phyloP scores from a whole-genome alignment of 768 basidiomycete species.

The Filobasidium wieringae region DNA sequence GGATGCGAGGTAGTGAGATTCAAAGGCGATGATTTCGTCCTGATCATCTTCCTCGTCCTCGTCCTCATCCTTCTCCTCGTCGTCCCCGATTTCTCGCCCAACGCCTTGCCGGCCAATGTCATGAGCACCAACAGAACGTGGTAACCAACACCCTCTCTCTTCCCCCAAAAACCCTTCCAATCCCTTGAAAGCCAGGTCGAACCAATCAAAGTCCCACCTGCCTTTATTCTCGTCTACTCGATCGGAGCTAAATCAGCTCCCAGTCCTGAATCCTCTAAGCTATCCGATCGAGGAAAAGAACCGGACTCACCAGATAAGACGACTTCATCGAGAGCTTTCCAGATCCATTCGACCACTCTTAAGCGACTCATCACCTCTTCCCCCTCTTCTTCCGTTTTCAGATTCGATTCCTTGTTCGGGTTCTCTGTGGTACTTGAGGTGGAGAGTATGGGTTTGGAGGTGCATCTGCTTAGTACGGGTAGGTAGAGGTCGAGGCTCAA shows the following conservation, averaged over 20 bases:
- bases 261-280: too few relatives aligned
- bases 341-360: not conserved
- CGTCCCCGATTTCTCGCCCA: not conserved
- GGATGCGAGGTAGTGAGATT: not conserved
- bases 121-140: not conserved
- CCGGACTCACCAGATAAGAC: not conserved
- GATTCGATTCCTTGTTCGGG: not conserved
- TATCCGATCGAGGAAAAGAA: not conserved
- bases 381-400: not conserved
- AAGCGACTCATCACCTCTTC: not conserved
- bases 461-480: too few relatives aligned
- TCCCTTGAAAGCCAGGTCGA: not conserved
- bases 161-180: not conserved
- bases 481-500: too few relatives aligned
- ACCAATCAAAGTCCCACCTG: not conserved
- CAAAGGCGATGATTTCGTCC: not conserved
- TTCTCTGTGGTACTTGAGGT: too few relatives aligned
- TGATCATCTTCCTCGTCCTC: not conserved
- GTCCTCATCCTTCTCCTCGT: not conserved
- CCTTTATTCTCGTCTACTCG: not conserved
- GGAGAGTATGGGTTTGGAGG: too few relatives aligned
- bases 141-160: too few relatives aligned
- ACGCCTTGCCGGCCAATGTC: not conserved
- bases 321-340: not conserved
- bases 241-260: not conserved